Evolutionary conservation across 2,329 filamentous ascomycete species (phyloP), one percentile per base, ranked within the genome.

Genomic region (Pseudogymnoascus sp.): DNA sequence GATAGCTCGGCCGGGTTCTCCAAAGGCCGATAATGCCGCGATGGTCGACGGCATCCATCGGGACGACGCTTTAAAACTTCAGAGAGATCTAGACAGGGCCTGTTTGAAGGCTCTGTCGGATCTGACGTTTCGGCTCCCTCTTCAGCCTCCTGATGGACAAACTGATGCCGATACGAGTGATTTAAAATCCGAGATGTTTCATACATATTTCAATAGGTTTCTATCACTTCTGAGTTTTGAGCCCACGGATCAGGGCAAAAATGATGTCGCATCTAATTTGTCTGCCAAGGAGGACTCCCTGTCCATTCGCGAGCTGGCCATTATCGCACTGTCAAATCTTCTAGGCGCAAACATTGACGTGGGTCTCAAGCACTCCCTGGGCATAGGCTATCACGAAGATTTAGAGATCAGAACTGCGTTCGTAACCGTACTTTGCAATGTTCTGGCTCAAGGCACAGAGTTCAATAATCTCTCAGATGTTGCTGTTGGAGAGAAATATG

Each of bases 291-390:
- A 87, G 42, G 85, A 87, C 60, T 73, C 77, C 11, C 75, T 79
- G 12, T 81, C 82, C 1, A 81, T 80, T 34, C 81, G 85, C 4
- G 86, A 88, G 66, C 77, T 89, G 34, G 83, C 86, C 4, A 89
- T 89, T 66, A 84, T 81, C 10, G 87, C 88, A 12, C 75, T 89
- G 11, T 89, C 86, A 1, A 89, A 89, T 67, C 78, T 89, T 1
- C 75, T 89, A 6, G 88, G 86, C 69, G 86, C 86, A 2, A 89
- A 89, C 67, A 87, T 89, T 34, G 86, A 89, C 68, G 86, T 89
- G 39, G 86, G 86, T 2, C 74, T 89, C 59, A 89, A 89, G 70
- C 85, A 88, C 71, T 88, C 86, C 1, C 75, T 89, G 12, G 86
- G 83, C 65, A 88, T 89, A 65, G 86, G 86, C 11, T 89, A 89